Evolutionary conservation across 2,329 filamentous ascomycete genomes (phyloP).

Genomic region (Neoarthrinium moseri): DNA sequence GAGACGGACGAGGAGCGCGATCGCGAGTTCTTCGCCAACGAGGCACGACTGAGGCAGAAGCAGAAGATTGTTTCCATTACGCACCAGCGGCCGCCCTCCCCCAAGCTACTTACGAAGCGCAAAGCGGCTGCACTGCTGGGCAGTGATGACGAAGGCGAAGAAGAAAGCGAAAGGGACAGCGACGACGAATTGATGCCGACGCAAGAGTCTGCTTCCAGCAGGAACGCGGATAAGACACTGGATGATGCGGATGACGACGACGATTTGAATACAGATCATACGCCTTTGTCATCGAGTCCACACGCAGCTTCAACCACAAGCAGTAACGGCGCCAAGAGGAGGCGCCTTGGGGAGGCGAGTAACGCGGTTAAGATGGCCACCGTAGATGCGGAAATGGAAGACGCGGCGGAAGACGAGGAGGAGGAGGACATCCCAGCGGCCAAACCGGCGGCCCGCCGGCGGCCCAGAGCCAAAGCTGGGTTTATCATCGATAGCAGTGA

Average conservation of each 20-base stretch:
- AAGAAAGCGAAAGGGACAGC: constrained; percentile 10
- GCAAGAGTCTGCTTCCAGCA: constrained; percentile 16
- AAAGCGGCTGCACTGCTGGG: constrained; percentile 22
- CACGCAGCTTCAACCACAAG: constrained; percentile 18
- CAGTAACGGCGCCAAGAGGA: constrained; percentile 22
- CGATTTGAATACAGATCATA: constrained; percentile 29
- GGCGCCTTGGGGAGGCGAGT: constrained; percentile 23
- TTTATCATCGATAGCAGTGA: constrained; percentile 62
- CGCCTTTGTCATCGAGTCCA: constrained; percentile 39
- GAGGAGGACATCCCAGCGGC: constrained; percentile 31
- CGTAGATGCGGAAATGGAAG: constrained; percentile 26
- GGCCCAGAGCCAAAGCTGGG: constrained; percentile 47
- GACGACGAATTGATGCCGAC: constrained; percentile 16
- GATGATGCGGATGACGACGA: constrained; percentile 23
- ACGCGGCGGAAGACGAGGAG: constrained; percentile 35
- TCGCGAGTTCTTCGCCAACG: constrained; percentile 72
- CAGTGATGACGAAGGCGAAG: constrained; percentile 24
- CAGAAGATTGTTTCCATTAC: constrained; percentile 34
- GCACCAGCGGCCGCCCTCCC: constrained; percentile 1
- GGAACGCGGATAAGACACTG: constrained; percentile 16
- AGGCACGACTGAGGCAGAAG: constrained; percentile 63
- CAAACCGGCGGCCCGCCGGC: constrained; percentile 35
- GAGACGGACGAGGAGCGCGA: constrained; percentile 77
- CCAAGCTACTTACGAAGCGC: constrained; percentile 25
- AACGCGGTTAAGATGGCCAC: constrained; percentile 13